phyloP scores from a whole-genome alignment of 257 asterid species.

The Asclepias syriaca region DNA sequence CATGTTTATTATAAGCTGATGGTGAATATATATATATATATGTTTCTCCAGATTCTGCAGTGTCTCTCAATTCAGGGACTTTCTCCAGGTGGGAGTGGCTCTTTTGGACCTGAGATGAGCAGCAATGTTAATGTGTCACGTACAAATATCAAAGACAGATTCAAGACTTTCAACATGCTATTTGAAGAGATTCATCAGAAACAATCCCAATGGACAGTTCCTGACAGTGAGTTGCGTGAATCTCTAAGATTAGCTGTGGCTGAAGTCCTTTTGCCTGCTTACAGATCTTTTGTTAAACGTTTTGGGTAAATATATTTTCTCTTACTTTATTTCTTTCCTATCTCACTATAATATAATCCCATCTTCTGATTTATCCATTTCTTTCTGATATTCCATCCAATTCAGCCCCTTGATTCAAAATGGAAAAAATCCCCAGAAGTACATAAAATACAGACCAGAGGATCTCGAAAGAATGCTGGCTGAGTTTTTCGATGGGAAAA shows the following conservation, averaged over 20 bases:
- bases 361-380: neutral
- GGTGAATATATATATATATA: neutral
- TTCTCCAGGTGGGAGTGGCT: slow-evolving; percentile 42
- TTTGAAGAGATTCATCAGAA: slow-evolving; percentile 97
- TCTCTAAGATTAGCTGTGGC: slow-evolving; percentile 94
- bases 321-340: neutral
- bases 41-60: slow-evolving; percentile 67
- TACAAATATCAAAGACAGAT: slow-evolving; percentile 78
- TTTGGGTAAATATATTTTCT: slow-evolving; percentile 53
- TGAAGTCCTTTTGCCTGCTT: slow-evolving; percentile 94
- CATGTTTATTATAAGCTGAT: neutral
- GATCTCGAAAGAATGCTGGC: slow-evolving; percentile 97
- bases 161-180: slow-evolving; percentile 65
- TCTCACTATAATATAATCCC: neutral
- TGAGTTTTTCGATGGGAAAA: slow-evolving; percentile 93
- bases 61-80: slow-evolving; percentile 71
- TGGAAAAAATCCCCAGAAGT: slow-evolving; percentile 83
- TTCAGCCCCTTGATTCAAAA: slow-evolving; percentile 77
- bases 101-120: slow-evolving; percentile 33
- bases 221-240: slow-evolving; percentile 95
- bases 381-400: neutral
- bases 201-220: slow-evolving; percentile 98
- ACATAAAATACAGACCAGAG: slow-evolving; percentile 71
- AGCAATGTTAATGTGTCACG: slow-evolving; percentile 65
- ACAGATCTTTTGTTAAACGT: slow-evolving; percentile 75